phyloP scores from a whole-genome alignment of 1,139 yeast species.

The Scheffersomyces lignicola region DNA sequence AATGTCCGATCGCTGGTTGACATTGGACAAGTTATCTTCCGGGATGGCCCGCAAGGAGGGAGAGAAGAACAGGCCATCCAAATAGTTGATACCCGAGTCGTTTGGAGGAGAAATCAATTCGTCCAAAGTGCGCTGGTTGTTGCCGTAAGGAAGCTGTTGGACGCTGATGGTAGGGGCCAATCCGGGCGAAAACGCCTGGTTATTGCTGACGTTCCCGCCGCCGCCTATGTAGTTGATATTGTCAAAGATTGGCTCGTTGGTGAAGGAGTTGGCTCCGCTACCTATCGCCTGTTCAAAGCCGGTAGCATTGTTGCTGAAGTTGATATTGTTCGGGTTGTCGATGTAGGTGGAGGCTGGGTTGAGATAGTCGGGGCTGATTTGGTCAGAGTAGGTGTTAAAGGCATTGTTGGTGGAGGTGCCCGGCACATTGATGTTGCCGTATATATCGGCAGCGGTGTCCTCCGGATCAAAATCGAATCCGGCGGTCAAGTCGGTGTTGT shows the following conservation, averaged over 20 bases:
- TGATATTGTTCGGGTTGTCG: constrained; percentile 5
- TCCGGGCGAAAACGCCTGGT: constrained; percentile 4
- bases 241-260: constrained; percentile 38
- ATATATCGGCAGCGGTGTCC: constrained; percentile 9
- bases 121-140: constrained; percentile 28
- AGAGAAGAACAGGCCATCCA: constrained; percentile 44
- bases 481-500: constrained; percentile 9
- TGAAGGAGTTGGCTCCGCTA: constrained; percentile 19
- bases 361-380: not conserved
- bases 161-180: constrained; percentile 9
- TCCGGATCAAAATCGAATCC: constrained; percentile 9
- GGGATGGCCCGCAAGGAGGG: constrained; percentile 41
- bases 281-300: constrained; percentile 4
- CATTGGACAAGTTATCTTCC: constrained; percentile 24
- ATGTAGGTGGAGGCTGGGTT: not conserved
- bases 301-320: constrained; percentile 11
- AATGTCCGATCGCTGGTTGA: constrained; percentile 11
- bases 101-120: constrained; percentile 38
- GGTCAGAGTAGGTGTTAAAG: constrained; percentile 10
- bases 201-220: constrained; percentile 13
- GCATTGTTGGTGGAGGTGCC: constrained; percentile 5
- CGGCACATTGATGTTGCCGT: not conserved
- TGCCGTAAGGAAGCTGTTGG: constrained; percentile 15
- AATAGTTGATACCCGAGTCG: constrained; percentile 14
- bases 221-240: constrained; percentile 27